Evolutionary conservation across 1,284 basidiomycete genomes (phyloP).

Genomic region (Ceratorhiza oryzae-sativae): DNA sequence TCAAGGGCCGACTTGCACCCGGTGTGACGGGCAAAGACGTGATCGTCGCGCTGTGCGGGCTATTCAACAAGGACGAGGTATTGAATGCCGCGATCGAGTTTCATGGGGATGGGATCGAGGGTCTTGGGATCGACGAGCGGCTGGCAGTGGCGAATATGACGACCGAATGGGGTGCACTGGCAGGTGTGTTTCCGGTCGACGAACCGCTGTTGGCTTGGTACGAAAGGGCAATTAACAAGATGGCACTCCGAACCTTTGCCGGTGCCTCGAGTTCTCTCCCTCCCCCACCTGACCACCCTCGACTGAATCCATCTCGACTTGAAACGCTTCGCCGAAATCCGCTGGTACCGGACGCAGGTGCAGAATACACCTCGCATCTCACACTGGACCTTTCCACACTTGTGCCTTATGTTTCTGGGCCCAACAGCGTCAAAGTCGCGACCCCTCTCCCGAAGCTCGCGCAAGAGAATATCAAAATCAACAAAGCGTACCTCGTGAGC

Average conservation of each 20-base stretch:
- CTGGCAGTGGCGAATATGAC: slow-evolving; percentile 99
- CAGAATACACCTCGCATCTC: slow-evolving; percentile 88
- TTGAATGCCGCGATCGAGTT: slow-evolving; percentile 99
- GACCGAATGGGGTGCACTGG: slow-evolving; percentile 98
- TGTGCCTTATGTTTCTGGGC: slow-evolving; percentile 94
- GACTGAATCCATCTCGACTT: slow-evolving; percentile 81
- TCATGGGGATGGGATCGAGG: slow-evolving; percentile 86
- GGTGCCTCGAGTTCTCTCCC: slow-evolving; percentile 63
- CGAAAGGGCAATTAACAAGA: slow-evolving; percentile 74
- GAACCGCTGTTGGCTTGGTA: slow-evolving; percentile 88
- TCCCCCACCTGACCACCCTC: slow-evolving; percentile 80
- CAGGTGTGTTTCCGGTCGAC: slow-evolving; percentile 95
- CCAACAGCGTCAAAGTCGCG: slow-evolving; percentile 96
- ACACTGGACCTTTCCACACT: slow-evolving; percentile 93
- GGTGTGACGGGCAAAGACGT: slow-evolving; percentile 99
- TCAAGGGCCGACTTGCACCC: slow-evolving; percentile 79
- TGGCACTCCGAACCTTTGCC: slow-evolving; percentile 80
- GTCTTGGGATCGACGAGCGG: slow-evolving; percentile 88
- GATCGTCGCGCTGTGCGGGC: slow-evolving; percentile 95
- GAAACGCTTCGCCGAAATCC: slow-evolving; percentile 65
- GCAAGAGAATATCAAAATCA: slow-evolving; percentile 77
- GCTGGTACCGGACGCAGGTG: slow-evolving; percentile 77
- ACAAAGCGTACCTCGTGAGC: slow-evolving; percentile 98
- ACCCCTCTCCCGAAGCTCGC: slow-evolving; percentile 87
- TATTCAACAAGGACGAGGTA: slow-evolving; percentile 97